Conservation (phyloP, 1,139 yeast species). For the Magnusiomyces sp. region DNA sequence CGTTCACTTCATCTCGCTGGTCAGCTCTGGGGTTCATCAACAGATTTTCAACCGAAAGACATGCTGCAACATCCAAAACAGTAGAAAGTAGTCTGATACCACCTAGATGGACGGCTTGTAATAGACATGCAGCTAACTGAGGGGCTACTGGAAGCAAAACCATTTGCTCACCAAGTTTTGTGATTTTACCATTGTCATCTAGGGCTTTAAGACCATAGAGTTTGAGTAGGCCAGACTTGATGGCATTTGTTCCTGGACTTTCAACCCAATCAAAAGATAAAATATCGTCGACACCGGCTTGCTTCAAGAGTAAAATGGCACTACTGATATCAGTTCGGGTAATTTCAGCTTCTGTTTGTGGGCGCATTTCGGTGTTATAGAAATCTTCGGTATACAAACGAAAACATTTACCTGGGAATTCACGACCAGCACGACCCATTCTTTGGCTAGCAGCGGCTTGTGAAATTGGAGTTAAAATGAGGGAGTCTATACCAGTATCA, state of each 20-base stretch:
- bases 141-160: constrained; percentile 87
- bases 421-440: constrained; percentile 99
- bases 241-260: constrained; percentile 73
- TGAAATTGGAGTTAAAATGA: constrained; percentile 84
- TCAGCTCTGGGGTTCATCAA: constrained; percentile 74
- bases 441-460: constrained; percentile 93
- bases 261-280: constrained; percentile 90
- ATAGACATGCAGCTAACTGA: constrained; percentile 78
- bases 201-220: constrained; percentile 74
- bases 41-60: constrained; percentile 86
- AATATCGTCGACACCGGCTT: constrained; percentile 74
- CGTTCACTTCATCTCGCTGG: constrained; percentile 69
- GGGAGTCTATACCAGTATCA: constrained; percentile 80
- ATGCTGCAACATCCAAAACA: constrained; percentile 83
- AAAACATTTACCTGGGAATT: constrained; percentile 81
- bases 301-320: constrained; percentile 76
- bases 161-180: constrained; percentile 73
- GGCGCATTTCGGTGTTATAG: constrained; percentile 47
- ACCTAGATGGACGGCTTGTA: constrained; percentile 54
- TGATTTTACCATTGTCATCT: constrained; percentile 65
- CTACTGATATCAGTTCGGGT: constrained; percentile 76
- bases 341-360: constrained; percentile 89
- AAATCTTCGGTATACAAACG: constrained; percentile 72
- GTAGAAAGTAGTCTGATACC: constrained; percentile 40
- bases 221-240: constrained; percentile 68